Conservation (phyloP, 2,329 filamentous ascomycete species). For the Dactylellina cionopaga region DNA sequence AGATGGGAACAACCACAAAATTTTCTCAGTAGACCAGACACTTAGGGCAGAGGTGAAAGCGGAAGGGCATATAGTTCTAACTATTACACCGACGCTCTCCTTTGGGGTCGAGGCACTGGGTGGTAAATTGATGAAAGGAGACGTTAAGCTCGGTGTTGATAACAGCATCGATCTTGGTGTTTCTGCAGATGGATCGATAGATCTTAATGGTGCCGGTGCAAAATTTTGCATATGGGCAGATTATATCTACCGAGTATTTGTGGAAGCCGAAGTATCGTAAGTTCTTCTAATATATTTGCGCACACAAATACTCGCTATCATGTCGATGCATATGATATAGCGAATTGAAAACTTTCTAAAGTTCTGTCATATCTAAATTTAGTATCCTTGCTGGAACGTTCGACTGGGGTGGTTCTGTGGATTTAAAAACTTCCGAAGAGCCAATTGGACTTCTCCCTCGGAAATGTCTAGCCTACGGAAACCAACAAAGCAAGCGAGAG, state of each 20-base stretch:
- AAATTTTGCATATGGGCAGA: constrained; percentile 18
- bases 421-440: constrained; percentile 6
- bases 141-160: constrained; percentile 19
- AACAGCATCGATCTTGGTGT: constrained; percentile 19
- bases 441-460: constrained; percentile 3
- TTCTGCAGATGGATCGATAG: constrained; percentile 1
- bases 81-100: constrained; percentile 5
- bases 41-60: constrained; percentile 18
- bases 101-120: constrained; percentile 24
- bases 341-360: no score
- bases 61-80: constrained; percentile 12
- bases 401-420: constrained; percentile 15
- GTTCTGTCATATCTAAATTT: no score
- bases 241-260: constrained; percentile 33
- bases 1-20: constrained; percentile 11
- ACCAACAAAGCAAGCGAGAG: constrained; percentile 8
- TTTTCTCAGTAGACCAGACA: constrained; percentile 6
- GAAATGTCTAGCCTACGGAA: constrained; percentile 18
- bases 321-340: no score
- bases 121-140: constrained; percentile 27
- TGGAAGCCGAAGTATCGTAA: constrained; percentile 27
- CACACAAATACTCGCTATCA: not conserved
- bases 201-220: constrained; percentile 3
- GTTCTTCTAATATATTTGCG: not conserved
- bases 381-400: constrained; percentile 15